phyloP scores from a whole-genome alignment of 495 filamentous ascomycete species.

The Xeromyces bisporus region DNA sequence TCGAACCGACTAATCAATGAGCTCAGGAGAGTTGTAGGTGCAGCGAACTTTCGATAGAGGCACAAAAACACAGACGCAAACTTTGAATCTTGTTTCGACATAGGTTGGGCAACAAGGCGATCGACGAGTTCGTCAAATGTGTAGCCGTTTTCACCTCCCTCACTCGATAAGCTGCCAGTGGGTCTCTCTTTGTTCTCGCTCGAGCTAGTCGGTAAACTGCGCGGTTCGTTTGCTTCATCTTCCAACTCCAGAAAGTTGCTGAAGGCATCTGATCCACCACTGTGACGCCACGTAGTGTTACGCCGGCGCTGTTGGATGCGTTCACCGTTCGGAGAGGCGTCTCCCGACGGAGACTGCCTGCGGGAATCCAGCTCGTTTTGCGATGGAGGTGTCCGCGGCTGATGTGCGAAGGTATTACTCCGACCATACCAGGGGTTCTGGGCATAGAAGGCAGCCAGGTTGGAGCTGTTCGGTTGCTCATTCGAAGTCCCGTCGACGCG shows the following conservation, averaged over 20 bases:
- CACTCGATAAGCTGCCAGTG: slow-evolving; percentile 21
- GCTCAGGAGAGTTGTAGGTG: slow-evolving; percentile 57
- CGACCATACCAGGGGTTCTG: slow-evolving; percentile 23
- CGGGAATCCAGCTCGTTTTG: slow-evolving; percentile 19
- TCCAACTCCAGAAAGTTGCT: slow-evolving; percentile 31
- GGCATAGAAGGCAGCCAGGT: slow-evolving; percentile 19
- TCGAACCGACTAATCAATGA: slow-evolving; percentile 63
- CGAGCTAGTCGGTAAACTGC: slow-evolving; percentile 16
- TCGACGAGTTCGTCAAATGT: slow-evolving; percentile 84
- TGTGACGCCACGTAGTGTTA: slow-evolving; percentile 25
- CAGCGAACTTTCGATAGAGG: slow-evolving; percentile 86
- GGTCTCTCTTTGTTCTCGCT: slow-evolving; percentile 17
- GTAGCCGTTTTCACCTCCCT: slow-evolving; percentile 38
- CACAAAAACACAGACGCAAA: slow-evolving; percentile 78
- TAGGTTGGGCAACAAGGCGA: slow-evolving; percentile 58
- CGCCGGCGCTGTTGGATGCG: slow-evolving; percentile 18
- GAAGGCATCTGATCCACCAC: slow-evolving; percentile 27
- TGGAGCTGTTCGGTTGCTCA: slow-evolving; percentile 16
- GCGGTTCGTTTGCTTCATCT: slow-evolving; percentile 24
- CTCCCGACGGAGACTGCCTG: slow-evolving; percentile 15
- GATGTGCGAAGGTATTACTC: slow-evolving; percentile 28
- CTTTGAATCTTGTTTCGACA: slow-evolving; percentile 72
- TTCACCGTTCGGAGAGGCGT: slow-evolving; percentile 16
- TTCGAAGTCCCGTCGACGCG: slow-evolving; percentile 21
- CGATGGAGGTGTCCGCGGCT: slow-evolving; percentile 27